Base-by-base conservation (phyloP, 2,329 filamentous ascomycete genomes). In the Paraconiothyrium sp. region DNA sequence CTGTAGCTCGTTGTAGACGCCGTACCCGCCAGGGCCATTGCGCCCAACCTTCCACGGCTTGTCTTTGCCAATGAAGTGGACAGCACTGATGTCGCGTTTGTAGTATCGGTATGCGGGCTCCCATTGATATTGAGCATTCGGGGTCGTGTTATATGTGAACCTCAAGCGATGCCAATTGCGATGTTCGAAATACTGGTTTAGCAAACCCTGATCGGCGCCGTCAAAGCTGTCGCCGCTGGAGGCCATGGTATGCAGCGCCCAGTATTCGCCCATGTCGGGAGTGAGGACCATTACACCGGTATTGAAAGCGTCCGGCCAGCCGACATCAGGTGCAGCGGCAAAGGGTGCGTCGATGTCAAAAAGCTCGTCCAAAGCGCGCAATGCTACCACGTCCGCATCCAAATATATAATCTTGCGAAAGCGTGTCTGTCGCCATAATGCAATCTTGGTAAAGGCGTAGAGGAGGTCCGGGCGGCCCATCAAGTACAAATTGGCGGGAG, bases 251-350 rank as follows among this genome's bases (percentile, higher is more conserved):
- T 89, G 84, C 75, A 99, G 85, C 46, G 92, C 91, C 80, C 93
- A 90, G 80, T 94, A 98, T 68, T 97, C 94, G 60, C 90, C 91
- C 86, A 94, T 84, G 79, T 94, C 91, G 37, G 95, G 95, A 16
- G 86, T 90, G 62, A 99, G 80, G 39, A 93, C 93, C 93, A 99
- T 96, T 70, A 99, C 89, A 73, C 95, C 95, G n/a, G 92, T 93
- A 81, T 99, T 99, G 88, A 98, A 98, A 63, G 94, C 87, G 81
- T 99, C 95, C 37, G 95, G 95, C 95, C 95, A 99, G 69, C 95
- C 95, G 72, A 98, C 93, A 79, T 99, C 95, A 35, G 95, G 94
- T 11, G 92, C 93, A 2, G 95, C 89, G 30, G 89, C 88, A 69
- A 91, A 90, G 30, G 82, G 71, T 37, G 84, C 84, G 11, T 86